Base-by-base conservation (phyloP, 345 rosid genomes). In the Trapa bicornis region DNA sequence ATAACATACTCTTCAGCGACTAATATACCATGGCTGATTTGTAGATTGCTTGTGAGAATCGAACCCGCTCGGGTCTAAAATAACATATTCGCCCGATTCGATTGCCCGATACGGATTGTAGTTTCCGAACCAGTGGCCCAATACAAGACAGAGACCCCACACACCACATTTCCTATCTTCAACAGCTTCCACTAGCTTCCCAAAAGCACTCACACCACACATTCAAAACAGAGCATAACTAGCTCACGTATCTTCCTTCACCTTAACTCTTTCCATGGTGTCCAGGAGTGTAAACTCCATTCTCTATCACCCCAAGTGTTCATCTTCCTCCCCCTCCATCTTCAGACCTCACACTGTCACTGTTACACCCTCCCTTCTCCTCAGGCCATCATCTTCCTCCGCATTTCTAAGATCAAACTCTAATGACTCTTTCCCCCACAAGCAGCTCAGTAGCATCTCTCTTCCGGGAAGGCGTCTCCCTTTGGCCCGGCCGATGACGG, bases 241-340 rank as follows among this genome's bases (percentile, higher is more conserved):
- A 36, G 43, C 35, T 39, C 4, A 22, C 4, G 72, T 45, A 70
- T 70, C 72, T 47, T 35, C 61, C 39, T 75, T 48, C 70, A 43
- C 22, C 22, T 63, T 22, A 22, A 22, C 15, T 73, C 76, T 72
- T 38, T 12, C 66, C 39, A 89, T 92, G 98, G 79, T 75, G 66
- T 80, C 96, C 70, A 81, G 53, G 70, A 74, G 87, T 76, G 41
- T 86, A 43, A 58, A 71, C 81, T 48, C 79, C 74, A 80, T 77
- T 70, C 85, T 74, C 83, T 83, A 84, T 72, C 78, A 8, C 80
- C 67, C 80, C 69, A 69, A 67, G 13, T n/a, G 60, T 33, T 13
- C 69, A 35, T 37, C 56, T 67, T 17, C 43, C 15, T 13, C 69
- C 42, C 32, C 56, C 63, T 17, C 43, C 15, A 42, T 52, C 73